phyloP scores from a whole-genome alignment of 2,329 filamentous ascomycete genomes.

The Moelleriella libera region DNA sequence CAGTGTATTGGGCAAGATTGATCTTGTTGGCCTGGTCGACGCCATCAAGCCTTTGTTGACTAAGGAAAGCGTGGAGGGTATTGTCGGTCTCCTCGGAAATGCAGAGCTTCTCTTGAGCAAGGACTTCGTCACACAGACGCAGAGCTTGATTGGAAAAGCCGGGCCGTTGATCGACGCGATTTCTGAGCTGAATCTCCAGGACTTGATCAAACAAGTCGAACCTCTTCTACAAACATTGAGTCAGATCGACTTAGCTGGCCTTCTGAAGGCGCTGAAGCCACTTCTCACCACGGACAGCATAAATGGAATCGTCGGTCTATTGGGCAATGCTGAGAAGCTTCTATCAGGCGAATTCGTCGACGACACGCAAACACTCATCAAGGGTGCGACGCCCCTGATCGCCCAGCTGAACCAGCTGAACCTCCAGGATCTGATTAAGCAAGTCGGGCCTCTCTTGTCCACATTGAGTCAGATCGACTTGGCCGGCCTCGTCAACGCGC shows the following conservation, averaged over 20 bases:
- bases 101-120: constrained; percentile 12
- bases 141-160: constrained; percentile 12
- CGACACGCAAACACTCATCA: constrained; percentile 10
- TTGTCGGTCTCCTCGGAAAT: constrained; percentile 17
- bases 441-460: constrained; percentile 11
- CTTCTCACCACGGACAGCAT: constrained; percentile 14
- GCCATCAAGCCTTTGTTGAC: constrained; percentile 14
- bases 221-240: constrained; percentile 16
- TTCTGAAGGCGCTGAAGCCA: constrained; percentile 13
- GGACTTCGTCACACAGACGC: constrained; percentile 14
- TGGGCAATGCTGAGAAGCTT: constrained; percentile 14
- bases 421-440: constrained; percentile 12
- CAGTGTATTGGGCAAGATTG: constrained; percentile 14
- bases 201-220: constrained; percentile 9
- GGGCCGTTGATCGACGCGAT: constrained; percentile 9
- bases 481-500: constrained; percentile 9
- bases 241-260: constrained; percentile 16
- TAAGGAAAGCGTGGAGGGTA: constrained; percentile 13
- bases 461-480: constrained; percentile 4
- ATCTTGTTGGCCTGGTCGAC: constrained; percentile 14
- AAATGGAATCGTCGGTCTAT: constrained; percentile 16
- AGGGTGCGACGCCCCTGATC: constrained; percentile 1
- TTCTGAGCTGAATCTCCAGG: constrained; percentile 2
- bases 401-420: constrained; percentile 7
- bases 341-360: constrained; percentile 14